Conservation (phyloP, 2,329 filamentous ascomycete genomes). For the Graphium sp. region DNA sequence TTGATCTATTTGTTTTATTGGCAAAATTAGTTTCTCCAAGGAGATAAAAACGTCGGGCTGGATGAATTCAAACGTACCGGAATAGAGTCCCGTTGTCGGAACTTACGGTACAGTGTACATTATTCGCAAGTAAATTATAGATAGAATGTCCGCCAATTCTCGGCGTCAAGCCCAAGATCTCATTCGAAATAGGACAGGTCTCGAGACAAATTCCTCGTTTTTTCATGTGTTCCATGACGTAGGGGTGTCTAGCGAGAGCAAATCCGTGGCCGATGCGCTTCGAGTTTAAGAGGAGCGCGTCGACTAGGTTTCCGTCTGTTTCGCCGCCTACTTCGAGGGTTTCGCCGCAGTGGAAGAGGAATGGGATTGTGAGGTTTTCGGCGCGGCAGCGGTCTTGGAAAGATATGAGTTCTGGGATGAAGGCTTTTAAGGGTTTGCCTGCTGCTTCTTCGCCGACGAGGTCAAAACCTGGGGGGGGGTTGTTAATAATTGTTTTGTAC, state of each 20-base stretch:
- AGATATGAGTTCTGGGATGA: slow-evolving; percentile 33
- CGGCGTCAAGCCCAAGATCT: slow-evolving; percentile 53
- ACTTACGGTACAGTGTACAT: slow-evolving; percentile 57
- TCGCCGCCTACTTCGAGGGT: slow-evolving; percentile 49
- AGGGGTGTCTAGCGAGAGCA: slow-evolving; percentile 47
- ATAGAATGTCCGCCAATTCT: slow-evolving; percentile 48
- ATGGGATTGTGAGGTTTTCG: slow-evolving; percentile 41
- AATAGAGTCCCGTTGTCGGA: slow-evolving; percentile 64
- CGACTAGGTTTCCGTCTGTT: slow-evolving; percentile 50
- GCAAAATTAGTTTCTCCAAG: background rate
- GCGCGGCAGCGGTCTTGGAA: slow-evolving; percentile 35
- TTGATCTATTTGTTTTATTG: slow-evolving; percentile 29
- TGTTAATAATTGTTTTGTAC: slow-evolving; percentile 1
- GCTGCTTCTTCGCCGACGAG: slow-evolving; percentile 51
- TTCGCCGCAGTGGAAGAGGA: slow-evolving; percentile 64
- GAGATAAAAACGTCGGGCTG: background rate
- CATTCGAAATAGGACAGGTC: slow-evolving; percentile 62
- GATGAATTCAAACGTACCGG: slow-evolving; percentile 23
- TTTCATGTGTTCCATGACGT: slow-evolving; percentile 50
- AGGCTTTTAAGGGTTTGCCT: slow-evolving; percentile 39
- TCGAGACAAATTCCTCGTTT: slow-evolving; percentile 52
- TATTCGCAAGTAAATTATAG: slow-evolving; percentile 52
- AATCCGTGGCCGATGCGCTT: slow-evolving; percentile 63
- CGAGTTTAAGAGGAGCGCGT: slow-evolving; percentile 47
- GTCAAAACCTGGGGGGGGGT: slow-evolving; percentile 37